A percentile compares a stretch with the other conserved stretches of the same genome.
phyloP scores from a whole-genome alignment of 495 filamentous ascomycete genomes.

The Neurospora sp. region DNA sequence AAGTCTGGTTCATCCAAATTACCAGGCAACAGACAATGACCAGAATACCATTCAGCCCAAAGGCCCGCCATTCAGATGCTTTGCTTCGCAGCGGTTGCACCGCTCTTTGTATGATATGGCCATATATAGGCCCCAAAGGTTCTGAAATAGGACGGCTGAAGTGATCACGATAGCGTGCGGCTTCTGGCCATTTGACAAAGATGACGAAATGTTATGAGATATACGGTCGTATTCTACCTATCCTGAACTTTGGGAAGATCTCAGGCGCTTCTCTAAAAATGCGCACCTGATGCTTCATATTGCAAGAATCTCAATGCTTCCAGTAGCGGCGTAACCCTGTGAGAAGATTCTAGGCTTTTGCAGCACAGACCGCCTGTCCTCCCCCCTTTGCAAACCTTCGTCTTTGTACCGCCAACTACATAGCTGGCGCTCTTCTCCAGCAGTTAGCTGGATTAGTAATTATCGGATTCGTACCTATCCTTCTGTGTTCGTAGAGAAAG shows the following conservation, averaged over 20 bases:
- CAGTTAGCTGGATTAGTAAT: no score
- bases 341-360: no score
- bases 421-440: no score
- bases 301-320: not conserved
- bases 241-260: not conserved
- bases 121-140: no score
- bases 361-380: no score
- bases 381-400: no score
- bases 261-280: not conserved
- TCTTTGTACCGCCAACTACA: no score
- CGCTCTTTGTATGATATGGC: not conserved
- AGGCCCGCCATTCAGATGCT: not conserved
- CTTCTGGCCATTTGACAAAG: not conserved
- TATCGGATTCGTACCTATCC: no score
- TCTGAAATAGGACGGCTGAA: not conserved
- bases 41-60: not conserved
- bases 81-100: not conserved
- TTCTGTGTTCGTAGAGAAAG: no score
- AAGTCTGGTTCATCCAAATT: no score
- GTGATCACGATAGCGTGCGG: not conserved
- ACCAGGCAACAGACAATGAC: no score
- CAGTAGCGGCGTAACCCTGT: not conserved
- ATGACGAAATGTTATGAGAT: not conserved
- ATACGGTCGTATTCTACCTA: not conserved
- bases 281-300: not conserved